Percentiles rank a stretch among this genome's conserved stretches.
phyloP scores from a whole-genome alignment of 192 early-diverging fungal species.

The Chytriomyces sp. region DNA sequence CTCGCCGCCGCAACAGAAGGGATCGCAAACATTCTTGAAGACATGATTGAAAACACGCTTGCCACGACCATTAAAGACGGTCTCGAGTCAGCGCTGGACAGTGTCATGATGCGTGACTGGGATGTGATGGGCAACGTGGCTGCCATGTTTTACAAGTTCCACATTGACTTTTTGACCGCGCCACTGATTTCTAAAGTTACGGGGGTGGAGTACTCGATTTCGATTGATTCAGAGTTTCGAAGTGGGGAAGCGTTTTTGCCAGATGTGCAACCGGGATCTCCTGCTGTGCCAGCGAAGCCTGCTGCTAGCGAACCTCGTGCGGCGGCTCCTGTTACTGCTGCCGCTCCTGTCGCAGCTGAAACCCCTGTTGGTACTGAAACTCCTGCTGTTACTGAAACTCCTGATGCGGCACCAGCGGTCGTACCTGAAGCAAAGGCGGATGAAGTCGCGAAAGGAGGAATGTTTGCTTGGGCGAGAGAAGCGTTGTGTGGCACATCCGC shows the following conservation, averaged over 20 bases:
- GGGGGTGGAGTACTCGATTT: conserved; percentile 29
- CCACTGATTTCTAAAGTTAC: conserved; percentile 13
- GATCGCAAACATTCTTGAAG: conserved; percentile 6
- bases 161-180: conserved; percentile 13
- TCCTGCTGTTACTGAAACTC: too few relatives aligned
- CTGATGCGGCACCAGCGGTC: too few relatives aligned
- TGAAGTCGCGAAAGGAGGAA: too few relatives aligned
- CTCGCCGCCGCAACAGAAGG: conserved; percentile 2
- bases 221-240: conserved; percentile 1
- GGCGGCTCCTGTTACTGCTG: too few relatives aligned
- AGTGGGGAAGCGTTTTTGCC: neutral
- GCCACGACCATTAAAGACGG: neutral
- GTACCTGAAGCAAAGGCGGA: too few relatives aligned
- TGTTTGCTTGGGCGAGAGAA: too few relatives aligned
- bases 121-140: conserved; percentile 23
- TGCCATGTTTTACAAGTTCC: conserved; percentile 18
- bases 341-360: too few relatives aligned
- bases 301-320: too few relatives aligned
- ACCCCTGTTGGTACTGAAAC: too few relatives aligned
- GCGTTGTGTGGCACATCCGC: too few relatives aligned
- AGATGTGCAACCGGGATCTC: neutral
- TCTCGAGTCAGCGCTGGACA: conserved; percentile 7
- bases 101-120: conserved; percentile 16
- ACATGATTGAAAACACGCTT: neutral
- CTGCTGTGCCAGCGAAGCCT: too few relatives aligned